These are phyloP conservation scores for Glebionis coronaria DNA, from an alignment of 129 eudicot species.

Conservation along the genomic window DNA sequence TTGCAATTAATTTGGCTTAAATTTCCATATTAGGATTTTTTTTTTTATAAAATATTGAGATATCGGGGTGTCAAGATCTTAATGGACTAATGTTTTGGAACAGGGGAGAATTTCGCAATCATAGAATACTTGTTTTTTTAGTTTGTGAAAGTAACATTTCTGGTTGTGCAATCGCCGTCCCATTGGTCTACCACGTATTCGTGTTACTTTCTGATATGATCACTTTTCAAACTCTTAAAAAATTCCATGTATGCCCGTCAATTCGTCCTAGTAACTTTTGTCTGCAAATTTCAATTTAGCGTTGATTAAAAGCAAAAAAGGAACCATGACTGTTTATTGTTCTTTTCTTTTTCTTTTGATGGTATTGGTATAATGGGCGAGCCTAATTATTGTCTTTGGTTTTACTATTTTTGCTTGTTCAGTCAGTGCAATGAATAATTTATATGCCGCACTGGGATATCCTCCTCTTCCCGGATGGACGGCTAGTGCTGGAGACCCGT, in stretches of 20 bases:
- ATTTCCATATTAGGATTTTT: not conserved
- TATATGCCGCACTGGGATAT: conserved; percentile 65
- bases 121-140: conserved; percentile 9
- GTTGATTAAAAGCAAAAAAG: not conserved
- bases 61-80: conserved; percentile 17
- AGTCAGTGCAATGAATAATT: conserved; percentile 84
- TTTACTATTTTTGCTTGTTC: conserved; percentile 17
- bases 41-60: not conserved
- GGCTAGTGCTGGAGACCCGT: conserved; percentile 88
- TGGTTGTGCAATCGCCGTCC: not conserved
- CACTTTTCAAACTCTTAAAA: conserved; percentile 10
- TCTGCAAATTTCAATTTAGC: not conserved
- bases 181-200: not conserved
- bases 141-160: conserved; percentile 10
- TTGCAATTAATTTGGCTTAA: not conserved
- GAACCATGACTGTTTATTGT: conserved; percentile 3
- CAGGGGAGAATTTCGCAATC: conserved; percentile 7
- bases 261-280: conserved; percentile 6
- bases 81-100: conserved; percentile 8
- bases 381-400: conserved; percentile 1
- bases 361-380: not conserved
- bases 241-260: not conserved
- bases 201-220: not conserved
- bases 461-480: conserved; percentile 94
- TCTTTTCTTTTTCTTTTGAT: not conserved